These are phyloP conservation scores for Martiniozyma asiatica DNA, from an alignment of 1,139 yeast genomes.

Conservation along the genomic window DNA sequence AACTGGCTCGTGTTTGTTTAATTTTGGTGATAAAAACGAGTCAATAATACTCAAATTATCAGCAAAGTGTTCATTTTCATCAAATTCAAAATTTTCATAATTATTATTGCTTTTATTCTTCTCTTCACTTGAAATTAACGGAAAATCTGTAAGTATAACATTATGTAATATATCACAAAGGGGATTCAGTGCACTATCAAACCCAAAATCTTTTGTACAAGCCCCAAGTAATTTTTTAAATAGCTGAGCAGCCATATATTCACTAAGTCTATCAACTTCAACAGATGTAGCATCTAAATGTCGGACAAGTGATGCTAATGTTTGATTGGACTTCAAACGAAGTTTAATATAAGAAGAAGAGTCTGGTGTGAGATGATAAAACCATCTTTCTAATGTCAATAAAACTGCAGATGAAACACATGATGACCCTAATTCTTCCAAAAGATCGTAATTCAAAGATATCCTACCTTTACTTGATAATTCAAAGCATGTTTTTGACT, in stretches of 20 bases:
- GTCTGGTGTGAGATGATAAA: constrained; percentile 29
- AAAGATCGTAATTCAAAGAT: constrained; percentile 26
- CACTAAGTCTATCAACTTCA: constrained; percentile 28
- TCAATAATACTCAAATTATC: constrained; percentile 4
- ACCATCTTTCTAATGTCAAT: constrained; percentile 48
- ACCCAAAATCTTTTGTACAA: constrained; percentile 69
- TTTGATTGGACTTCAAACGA: constrained; percentile 34
- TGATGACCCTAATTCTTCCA: constrained; percentile 47
- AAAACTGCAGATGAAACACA: constrained; percentile 44
- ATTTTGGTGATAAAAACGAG: constrained; percentile 1
- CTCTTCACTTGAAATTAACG: constrained; percentile 32
- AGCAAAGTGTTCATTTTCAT: no score
- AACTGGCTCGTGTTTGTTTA: no score
- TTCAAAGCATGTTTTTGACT: constrained; percentile 54
- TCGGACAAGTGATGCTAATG: constrained; percentile 37
- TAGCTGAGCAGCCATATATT: constrained; percentile 37
- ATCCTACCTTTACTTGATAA: constrained; percentile 23
- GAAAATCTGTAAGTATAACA: constrained; percentile 51
- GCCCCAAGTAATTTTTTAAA: constrained; percentile 55
- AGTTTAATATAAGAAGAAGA: constrained; percentile 46
- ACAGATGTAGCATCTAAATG: constrained; percentile 35
- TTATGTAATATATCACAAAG: constrained; percentile 58
- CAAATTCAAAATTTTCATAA: no score
- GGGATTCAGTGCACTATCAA: constrained; percentile 50
- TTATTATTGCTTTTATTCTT: no score